Percentiles rank a stretch among this genome's conserved stretches.
These are phyloP conservation scores for Umbelopsis isabellina DNA, from an alignment of 192 early-diverging fungal species.

Conservation along the genomic window DNA sequence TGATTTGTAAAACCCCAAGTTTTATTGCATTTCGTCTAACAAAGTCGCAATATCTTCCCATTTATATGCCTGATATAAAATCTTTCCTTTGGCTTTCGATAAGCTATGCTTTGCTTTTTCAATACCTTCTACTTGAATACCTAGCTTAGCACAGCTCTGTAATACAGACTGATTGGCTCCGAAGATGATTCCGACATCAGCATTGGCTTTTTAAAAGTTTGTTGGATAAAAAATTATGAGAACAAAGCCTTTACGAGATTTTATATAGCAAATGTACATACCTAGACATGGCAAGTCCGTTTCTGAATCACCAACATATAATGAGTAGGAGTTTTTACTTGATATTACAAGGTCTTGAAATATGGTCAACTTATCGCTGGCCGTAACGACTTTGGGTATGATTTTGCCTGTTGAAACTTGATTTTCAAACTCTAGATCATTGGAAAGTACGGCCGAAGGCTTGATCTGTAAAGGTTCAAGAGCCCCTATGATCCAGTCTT, in stretches of 20 bases:
- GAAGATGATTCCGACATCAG: conserved; percentile 27
- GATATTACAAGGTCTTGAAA: background rate
- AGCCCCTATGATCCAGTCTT: conserved; percentile 34
- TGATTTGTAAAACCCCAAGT: background rate
- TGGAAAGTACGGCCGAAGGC: conserved; percentile 7
- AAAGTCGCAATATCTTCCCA: conserved; percentile 5
- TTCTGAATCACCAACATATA: conserved; percentile 34
- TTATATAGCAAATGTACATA: background rate
- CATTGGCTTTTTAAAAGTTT: background rate
- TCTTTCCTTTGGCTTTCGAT: background rate
- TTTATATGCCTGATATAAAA: background rate
- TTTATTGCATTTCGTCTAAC: background rate
- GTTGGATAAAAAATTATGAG: background rate
- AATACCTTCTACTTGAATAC: background rate
- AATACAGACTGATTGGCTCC: conserved; percentile 20
- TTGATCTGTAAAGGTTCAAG: background rate
- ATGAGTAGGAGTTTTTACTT: background rate
- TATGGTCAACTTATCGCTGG: conserved; percentile 13
- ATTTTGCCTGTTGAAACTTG: conserved; percentile 25
- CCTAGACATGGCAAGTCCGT: conserved; percentile 25
- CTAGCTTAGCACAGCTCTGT: background rate
- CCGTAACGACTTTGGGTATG: conserved; percentile 12
- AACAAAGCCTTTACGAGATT: background rate
- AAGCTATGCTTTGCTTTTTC: background rate
- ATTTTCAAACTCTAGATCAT: conserved; percentile 19